A percentile compares a stretch with the other conserved stretches of the same genome.
phyloP scores from a whole-genome alignment of 164 flowering plant species.

The Vitis rotundifolia region DNA sequence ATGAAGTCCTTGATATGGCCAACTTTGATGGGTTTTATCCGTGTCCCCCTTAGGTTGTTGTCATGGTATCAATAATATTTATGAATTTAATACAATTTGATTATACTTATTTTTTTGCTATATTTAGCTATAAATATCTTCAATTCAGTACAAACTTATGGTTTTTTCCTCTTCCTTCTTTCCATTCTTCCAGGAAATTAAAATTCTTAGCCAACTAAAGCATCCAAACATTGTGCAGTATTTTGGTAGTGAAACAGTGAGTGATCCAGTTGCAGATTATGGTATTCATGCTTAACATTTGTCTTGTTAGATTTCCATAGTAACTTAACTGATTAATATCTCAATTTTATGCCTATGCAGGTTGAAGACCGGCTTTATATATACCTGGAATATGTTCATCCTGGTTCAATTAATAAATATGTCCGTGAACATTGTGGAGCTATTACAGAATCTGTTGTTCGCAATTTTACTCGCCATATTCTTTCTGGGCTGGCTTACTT shows the following conservation, averaged over 20 bases:
- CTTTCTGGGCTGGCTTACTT: conserved; percentile 87
- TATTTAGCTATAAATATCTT: background rate
- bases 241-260: conserved; percentile 94
- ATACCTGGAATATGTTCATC: conserved; percentile 89
- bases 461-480: conserved; percentile 90
- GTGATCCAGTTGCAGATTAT: conserved; percentile 22
- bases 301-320: background rate
- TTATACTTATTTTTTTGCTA: background rate
- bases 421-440: conserved; percentile 89
- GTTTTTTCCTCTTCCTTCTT: conserved; percentile 5
- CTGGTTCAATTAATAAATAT: conserved; percentile 88
- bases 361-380: conserved; percentile 75
- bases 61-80: no score
- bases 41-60: no score
- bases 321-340: background rate
- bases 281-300: background rate
- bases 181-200: conserved; percentile 71
- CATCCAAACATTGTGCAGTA: conserved; percentile 98
- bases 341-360: conserved; percentile 37
- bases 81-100: no score
- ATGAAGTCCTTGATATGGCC: no score
- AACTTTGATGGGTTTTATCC: no score
- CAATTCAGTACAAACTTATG: background rate
- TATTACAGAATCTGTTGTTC: conserved; percentile 81
- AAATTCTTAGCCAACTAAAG: conserved; percentile 79